Percentiles rank a stretch among this genome's conserved stretches.
Evolutionary conservation across 1,284 basidiomycete genomes (phyloP).

Genomic region (Sporisorium iseilematis-ciliati): DNA sequence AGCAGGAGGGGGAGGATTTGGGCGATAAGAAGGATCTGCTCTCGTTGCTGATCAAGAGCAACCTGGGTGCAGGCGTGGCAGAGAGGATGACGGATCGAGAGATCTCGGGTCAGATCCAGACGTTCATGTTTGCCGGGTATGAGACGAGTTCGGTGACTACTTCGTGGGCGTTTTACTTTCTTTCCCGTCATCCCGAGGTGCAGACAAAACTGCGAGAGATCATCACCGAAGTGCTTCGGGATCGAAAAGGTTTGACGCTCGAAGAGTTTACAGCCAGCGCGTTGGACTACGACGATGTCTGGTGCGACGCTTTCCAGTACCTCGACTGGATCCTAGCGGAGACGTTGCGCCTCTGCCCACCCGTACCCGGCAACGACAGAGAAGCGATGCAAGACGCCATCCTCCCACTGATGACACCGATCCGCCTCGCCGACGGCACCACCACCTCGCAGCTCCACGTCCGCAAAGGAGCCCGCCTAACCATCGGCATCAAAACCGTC

Average conservation of each 20-base stretch:
- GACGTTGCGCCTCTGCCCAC: conserved; percentile 58
- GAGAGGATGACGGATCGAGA: conserved; percentile 78
- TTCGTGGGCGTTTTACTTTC: conserved; percentile 80
- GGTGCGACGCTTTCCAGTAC: conserved; percentile 49
- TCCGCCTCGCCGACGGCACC: conserved; percentile 70
- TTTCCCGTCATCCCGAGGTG: conserved; percentile 76
- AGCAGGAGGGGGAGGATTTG: conserved; percentile 32
- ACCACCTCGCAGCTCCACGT: conserved; percentile 47
- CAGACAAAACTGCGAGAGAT: conserved; percentile 71
- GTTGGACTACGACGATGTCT: conserved; percentile 50
- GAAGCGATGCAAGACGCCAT: conserved; percentile 47
- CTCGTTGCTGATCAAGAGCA: conserved; percentile 34
- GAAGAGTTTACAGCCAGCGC: conserved; percentile 29
- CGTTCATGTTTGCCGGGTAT: conserved; percentile 83
- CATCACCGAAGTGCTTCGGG: neutral
- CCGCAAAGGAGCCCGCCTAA: conserved; percentile 53
- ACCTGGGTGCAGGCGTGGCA: conserved; percentile 45
- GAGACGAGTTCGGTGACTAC: conserved; percentile 83
- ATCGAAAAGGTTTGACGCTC: conserved; percentile 39
- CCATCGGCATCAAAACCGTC: conserved; percentile 58
- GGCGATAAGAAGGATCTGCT: conserved; percentile 45
- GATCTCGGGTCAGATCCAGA: conserved; percentile 81
- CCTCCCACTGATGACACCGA: conserved; percentile 54
- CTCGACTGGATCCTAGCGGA: conserved; percentile 61
- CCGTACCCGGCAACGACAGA: conserved; percentile 59